Conservation (phyloP, 2,329 filamentous ascomycete genomes). For the Phaeophleospora eucalypticola region DNA sequence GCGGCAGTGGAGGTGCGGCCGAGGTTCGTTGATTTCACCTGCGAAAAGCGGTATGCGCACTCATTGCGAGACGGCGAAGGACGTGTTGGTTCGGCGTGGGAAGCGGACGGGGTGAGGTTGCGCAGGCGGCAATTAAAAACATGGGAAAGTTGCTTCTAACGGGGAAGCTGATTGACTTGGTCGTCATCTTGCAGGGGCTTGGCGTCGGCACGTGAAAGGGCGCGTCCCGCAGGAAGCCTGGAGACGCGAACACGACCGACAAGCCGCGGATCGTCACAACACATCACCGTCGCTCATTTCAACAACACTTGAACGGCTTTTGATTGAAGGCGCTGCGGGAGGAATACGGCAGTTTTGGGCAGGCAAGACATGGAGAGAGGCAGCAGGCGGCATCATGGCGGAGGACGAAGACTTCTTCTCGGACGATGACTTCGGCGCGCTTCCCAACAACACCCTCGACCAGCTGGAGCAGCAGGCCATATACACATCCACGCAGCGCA, state of each 20-base stretch:
- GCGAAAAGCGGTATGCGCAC: background rate
- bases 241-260: background rate
- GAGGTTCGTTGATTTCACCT: background rate
- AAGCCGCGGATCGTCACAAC: background rate
- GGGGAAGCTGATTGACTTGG: background rate
- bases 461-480: conserved; percentile 45
- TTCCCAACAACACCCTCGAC: conserved; percentile 43
- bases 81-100: background rate
- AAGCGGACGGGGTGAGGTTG: background rate
- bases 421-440: conserved; percentile 44
- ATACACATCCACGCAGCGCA: conserved; percentile 39
- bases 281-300: too few relatives aligned
- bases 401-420: conserved; percentile 43
- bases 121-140: background rate
- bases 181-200: conserved; percentile 1
- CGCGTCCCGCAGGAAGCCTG: background rate
- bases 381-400: conserved; percentile 1
- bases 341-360: too few relatives aligned
- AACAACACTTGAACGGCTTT: too few relatives aligned
- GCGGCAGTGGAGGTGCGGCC: background rate
- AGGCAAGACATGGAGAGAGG: conserved; percentile 2
- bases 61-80: background rate
- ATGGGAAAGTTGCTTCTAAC: too few relatives aligned
- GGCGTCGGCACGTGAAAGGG: conserved; percentile 3
- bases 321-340: too few relatives aligned